Evolutionary conservation across 2,329 filamentous ascomycete species (phyloP).

Genomic region (Plenodomus lindquistii): DNA sequence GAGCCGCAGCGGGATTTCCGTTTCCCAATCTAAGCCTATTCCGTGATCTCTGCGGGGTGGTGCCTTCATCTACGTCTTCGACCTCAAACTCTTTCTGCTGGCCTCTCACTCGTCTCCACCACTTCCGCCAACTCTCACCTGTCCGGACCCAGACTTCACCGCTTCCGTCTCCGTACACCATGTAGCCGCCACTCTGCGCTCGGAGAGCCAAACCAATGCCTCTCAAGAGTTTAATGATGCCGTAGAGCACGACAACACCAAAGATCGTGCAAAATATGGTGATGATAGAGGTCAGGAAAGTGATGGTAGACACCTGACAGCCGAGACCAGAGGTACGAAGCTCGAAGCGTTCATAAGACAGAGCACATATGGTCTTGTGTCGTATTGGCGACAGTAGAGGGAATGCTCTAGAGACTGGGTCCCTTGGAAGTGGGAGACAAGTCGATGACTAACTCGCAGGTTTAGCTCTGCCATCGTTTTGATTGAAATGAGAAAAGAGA

Average conservation of each 20-base stretch:
- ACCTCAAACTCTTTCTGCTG: conserved; percentile 27
- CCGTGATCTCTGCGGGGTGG: too few species aligned
- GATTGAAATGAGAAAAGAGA: background rate
- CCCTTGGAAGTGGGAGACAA: conserved; percentile 48
- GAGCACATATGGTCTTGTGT: conserved; percentile 41
- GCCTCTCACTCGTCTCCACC: conserved; percentile 32
- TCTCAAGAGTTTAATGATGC: conserved; percentile 19
- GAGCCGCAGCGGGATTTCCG: too few species aligned
- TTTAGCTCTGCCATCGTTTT: background rate
- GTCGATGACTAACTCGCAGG: conserved; percentile 40
- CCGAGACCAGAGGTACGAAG: conserved; percentile 50
- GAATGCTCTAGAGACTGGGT: conserved; percentile 42
- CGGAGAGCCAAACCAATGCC: conserved; percentile 14
- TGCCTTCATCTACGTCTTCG: conserved; percentile 32
- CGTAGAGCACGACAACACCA: conserved; percentile 43
- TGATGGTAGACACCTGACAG: conserved; percentile 53
- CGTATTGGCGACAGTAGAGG: conserved; percentile 47
- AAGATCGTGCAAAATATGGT: conserved; percentile 49
- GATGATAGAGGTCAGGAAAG: conserved; percentile 49
- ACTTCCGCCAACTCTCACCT: conserved; percentile 29
- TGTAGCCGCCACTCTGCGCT: conserved; percentile 31
- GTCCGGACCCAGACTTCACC: conserved; percentile 37
- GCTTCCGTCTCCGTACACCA: conserved; percentile 32
- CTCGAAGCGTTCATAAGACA: conserved; percentile 50
- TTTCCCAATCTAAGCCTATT: too few species aligned